phyloP scores from a whole-genome alignment of 1,284 basidiomycete species.

The Ceratobasidium sp. region DNA sequence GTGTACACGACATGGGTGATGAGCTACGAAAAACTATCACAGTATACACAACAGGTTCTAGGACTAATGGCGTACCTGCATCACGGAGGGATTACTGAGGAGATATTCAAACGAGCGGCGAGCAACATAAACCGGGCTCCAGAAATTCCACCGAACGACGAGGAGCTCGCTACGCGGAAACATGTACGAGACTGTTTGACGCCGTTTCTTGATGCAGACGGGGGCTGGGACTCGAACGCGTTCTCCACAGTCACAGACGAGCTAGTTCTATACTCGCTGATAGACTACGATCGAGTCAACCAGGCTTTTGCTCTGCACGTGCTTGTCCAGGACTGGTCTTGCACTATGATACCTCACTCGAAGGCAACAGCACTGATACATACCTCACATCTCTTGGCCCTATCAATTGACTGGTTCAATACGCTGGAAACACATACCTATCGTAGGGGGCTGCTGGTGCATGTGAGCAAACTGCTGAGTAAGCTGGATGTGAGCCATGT shows the following conservation, averaged over 20 bases:
- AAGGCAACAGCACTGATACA: not conserved
- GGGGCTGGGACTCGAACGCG: not conserved
- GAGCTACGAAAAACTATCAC: not conserved
- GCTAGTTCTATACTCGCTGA: not conserved
- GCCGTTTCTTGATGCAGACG: not conserved
- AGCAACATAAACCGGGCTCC: not conserved
- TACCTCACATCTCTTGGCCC: not conserved
- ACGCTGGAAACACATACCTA: too few relatives aligned
- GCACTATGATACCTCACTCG: not conserved
- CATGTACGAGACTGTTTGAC: not conserved
- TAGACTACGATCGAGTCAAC: constrained; percentile 7
- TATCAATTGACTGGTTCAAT: not conserved
- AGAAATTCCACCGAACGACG: not conserved
- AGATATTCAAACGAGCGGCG: constrained; percentile 5
- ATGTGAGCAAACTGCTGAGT: not conserved
- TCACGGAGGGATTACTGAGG: not conserved
- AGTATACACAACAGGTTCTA: not conserved
- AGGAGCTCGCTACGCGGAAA: not conserved
- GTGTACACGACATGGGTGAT: not conserved
- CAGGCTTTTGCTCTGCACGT: not conserved
- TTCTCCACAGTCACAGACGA: not conserved
- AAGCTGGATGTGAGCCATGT: not conserved
- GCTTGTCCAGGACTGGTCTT: not conserved
- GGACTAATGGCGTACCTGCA: constrained; percentile 9
- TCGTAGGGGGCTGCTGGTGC: not conserved